Conservation (phyloP, 2,329 filamentous ascomycete genomes). For the Chaetomium globosum region DNA sequence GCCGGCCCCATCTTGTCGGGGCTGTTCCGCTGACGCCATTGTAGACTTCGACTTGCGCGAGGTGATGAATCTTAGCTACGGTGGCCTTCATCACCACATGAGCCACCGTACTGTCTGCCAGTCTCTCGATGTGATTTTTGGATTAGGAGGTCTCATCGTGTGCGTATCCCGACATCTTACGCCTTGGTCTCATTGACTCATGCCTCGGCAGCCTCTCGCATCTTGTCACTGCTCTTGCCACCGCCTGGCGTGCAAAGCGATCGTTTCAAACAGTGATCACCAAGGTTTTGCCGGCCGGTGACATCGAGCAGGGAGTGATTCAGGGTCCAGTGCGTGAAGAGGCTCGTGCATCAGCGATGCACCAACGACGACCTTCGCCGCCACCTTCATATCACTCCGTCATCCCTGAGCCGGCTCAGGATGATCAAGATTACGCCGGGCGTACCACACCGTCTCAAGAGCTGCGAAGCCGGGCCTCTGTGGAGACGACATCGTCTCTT, state of each 20-base stretch:
- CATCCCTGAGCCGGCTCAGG: slow-evolving; percentile 13
- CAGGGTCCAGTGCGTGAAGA: neutral
- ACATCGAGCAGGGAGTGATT: slow-evolving; percentile 22
- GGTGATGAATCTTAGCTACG: neutral
- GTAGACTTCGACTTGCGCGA: slow-evolving; percentile 17
- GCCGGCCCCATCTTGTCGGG: neutral
- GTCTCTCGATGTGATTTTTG: slow-evolving; percentile 22
- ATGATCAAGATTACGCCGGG: neutral
- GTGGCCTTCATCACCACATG: neutral
- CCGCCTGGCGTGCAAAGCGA: slow-evolving; percentile 21
- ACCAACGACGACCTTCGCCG: slow-evolving; percentile 17
- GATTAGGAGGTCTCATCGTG: slow-evolving; percentile 21
- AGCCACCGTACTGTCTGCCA: slow-evolving; percentile 17
- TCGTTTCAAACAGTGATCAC: neutral
- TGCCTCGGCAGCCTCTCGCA: slow-evolving; percentile 13
- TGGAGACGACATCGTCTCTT: slow-evolving; percentile 34
- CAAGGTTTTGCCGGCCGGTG: slow-evolving; percentile 10
- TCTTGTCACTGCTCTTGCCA: slow-evolving; percentile 13
- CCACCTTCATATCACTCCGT: slow-evolving; percentile 24
- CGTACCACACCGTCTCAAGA: neutral
- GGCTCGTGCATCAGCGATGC: neutral
- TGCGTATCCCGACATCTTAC: slow-evolving; percentile 6
- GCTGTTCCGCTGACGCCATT: slow-evolving; percentile 9
- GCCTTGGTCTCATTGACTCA: neutral
- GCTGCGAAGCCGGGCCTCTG: slow-evolving; percentile 26